Evolutionary conservation across 805 yeast species (phyloP).

Genomic region (Sugiyamaella americana): DNA sequence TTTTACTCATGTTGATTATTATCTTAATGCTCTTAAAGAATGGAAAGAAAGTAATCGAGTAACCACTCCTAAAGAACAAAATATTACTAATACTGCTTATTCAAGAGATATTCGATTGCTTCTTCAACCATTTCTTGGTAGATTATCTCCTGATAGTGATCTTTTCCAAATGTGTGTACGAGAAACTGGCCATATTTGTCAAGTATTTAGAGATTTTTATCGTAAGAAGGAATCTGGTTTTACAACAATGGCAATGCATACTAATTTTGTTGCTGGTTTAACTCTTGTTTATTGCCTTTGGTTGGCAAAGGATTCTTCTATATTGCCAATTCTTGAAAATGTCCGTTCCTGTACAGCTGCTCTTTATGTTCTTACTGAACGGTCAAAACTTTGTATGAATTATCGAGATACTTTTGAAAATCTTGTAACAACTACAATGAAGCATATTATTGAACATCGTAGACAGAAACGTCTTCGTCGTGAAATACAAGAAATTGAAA

Average conservation of each 20-base stretch:
- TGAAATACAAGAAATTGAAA: constrained; percentile 1
- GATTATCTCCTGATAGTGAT: constrained; percentile 54
- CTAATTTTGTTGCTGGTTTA: constrained; percentile 63
- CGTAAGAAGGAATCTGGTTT: constrained; percentile 58
- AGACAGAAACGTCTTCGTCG: constrained; percentile 7
- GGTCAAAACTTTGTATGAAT: constrained; percentile 54
- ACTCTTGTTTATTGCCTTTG: constrained; percentile 61
- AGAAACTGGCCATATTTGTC: constrained; percentile 66
- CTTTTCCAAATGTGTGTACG: constrained; percentile 62
- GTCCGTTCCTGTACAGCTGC: constrained; percentile 60
- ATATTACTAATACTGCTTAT: constrained; percentile 53
- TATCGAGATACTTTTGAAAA: constrained; percentile 66
- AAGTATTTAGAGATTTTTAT: constrained; percentile 55
- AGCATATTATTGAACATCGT: constrained; percentile 48
- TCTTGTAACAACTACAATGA: constrained; percentile 57
- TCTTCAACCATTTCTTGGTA: constrained; percentile 59
- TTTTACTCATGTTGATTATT: constrained; percentile 46
- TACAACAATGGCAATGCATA: constrained; percentile 60
- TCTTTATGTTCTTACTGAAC: constrained; percentile 59
- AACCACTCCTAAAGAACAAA: constrained; percentile 38
- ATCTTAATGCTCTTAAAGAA: constrained; percentile 47
- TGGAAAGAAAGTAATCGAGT: constrained; percentile 43
- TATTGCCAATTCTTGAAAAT: constrained; percentile 44
- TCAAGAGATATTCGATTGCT: constrained; percentile 53
- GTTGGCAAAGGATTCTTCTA: constrained; percentile 48